Base-by-base conservation (phyloP, 2,329 filamentous ascomycete genomes). In the Teratosphaeria gauchensis region DNA sequence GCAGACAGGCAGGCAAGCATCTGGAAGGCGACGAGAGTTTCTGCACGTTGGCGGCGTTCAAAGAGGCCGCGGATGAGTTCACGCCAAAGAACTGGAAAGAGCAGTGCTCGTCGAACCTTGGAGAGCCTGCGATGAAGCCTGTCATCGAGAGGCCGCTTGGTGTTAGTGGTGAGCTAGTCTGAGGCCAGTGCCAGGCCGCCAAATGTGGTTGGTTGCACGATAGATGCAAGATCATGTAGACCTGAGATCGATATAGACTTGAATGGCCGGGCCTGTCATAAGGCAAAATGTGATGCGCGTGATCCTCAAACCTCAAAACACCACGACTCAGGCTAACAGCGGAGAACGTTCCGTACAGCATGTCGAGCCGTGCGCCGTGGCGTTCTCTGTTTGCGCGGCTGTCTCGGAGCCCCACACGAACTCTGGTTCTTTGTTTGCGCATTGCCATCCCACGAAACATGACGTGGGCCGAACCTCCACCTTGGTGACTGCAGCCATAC, bases 41-140 rank as follows among this genome's bases (percentile, higher is more conserved):
- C 69, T 99, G 94, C 75, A 97, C 92, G 0, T 74, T 99, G 67
- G 86, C 88, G 58, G 90, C 92, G 0, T 99, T 99, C 80, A 97
- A 97, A 74, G 78, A 84, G 56, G 89, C 96, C 58, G 90, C 94
- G 2, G 92, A 97, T 75, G 90, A 90, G 68, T 95, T 89, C 70
- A 94, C 90, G 1, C 94, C 94, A 0, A 77, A 77, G 59, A 82
- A 91, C 71, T 97, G 92, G 92, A 83, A 82, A 68, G 70, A 73
- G 19, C 83, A 83, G 56, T 90, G 87, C 68, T 71, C 74, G 48
- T 74, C 73, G 58, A 85, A 86, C 64, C 65, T 87, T 46, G 82
- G 82, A 51, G 72, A 77, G 61, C 77, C 78, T 2, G 74, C 79
- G 30, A 51, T 65, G 51, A 35, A 33, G 55, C 24, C 51, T 5